These are phyloP conservation scores for Myxozyma sirexii DNA, from an alignment of 805 yeast genomes.

Conservation along the genomic window DNA sequence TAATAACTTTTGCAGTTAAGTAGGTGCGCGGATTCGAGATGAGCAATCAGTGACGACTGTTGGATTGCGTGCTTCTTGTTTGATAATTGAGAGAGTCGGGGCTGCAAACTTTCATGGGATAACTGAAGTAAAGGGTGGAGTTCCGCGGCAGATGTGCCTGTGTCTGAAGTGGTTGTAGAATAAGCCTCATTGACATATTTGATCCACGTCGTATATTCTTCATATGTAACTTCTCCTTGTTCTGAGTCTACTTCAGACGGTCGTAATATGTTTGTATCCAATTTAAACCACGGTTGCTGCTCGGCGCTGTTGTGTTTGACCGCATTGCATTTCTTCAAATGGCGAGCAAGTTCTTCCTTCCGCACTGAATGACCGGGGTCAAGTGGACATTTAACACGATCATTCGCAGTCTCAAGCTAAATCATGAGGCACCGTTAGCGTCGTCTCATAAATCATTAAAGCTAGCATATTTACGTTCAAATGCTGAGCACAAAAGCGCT, in stretches of 20 bases:
- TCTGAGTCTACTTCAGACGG: not conserved
- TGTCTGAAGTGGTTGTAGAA: conserved; percentile 9
- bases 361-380: conserved; percentile 25
- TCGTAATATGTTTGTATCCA: conserved; percentile 10
- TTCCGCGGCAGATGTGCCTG: conserved; percentile 6
- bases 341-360: conserved; percentile 25
- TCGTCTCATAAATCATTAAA: too few relatives aligned
- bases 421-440: not conserved
- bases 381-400: conserved; percentile 25
- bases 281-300: conserved; percentile 24
- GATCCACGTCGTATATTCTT: conserved; percentile 19
- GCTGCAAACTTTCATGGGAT: conserved; percentile 44
- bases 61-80: conserved; percentile 79
- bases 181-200: conserved; percentile 8
- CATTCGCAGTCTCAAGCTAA: not conserved
- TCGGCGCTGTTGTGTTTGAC: conserved; percentile 18
- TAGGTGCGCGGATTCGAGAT: conserved; percentile 51
- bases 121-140: conserved; percentile 30
- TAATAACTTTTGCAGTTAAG: conserved; percentile 45
- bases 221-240: not conserved
- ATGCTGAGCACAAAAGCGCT: conserved; percentile 67
- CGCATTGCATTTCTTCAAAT: conserved; percentile 25
- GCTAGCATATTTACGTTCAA: conserved; percentile 35
- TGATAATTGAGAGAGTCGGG: conserved; percentile 53
- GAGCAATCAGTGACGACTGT: conserved; percentile 78